phyloP scores from a whole-genome alignment of 495 filamentous ascomycete genomes.

The Ramalina intermedia region DNA sequence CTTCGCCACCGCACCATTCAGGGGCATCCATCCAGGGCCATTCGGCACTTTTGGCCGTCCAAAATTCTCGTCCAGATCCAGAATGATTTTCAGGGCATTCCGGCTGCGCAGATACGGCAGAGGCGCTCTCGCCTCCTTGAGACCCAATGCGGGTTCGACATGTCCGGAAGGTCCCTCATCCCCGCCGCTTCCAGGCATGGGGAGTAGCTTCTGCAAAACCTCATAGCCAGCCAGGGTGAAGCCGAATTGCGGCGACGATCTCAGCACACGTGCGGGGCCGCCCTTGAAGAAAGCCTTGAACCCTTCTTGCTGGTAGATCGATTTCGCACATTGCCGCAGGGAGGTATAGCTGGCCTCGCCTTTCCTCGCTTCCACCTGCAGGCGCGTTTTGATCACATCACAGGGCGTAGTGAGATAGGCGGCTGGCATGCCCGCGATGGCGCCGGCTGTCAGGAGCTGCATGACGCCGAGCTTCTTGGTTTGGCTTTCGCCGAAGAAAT shows the following conservation, averaged over 20 bases:
- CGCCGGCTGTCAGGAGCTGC: slow-evolving; percentile 87
- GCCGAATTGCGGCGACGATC: slow-evolving; percentile 92
- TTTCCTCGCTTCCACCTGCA: slow-evolving; percentile 94
- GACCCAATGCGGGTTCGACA: slow-evolving; percentile 39
- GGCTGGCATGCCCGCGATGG: slow-evolving; percentile 96
- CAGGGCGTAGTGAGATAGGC: slow-evolving; percentile 95
- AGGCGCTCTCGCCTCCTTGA: slow-evolving; percentile 45
- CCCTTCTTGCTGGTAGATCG: slow-evolving; percentile 79
- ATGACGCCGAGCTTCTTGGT: slow-evolving; percentile 82
- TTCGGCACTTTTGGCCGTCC: slow-evolving; percentile 49
- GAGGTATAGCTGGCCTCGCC: slow-evolving; percentile 77
- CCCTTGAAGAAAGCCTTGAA: slow-evolving; percentile 97
- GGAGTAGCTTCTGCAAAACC: slow-evolving; percentile 68
- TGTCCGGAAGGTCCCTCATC: slow-evolving; percentile 24
- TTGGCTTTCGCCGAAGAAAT: slow-evolving; percentile 81
- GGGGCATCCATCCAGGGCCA: slow-evolving; percentile 32
- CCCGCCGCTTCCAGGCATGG: slow-evolving; percentile 55
- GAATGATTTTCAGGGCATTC: slow-evolving; percentile 92
- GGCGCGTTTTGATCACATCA: slow-evolving; percentile 96
- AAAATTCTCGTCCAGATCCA: slow-evolving; percentile 88
- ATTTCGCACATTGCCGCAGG: slow-evolving; percentile 72
- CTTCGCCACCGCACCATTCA: slow-evolving; percentile 21
- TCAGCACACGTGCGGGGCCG: slow-evolving; percentile 82
- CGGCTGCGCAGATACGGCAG: slow-evolving; percentile 73
- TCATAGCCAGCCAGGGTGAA: slow-evolving; percentile 95